Evolutionary conservation across 768 basidiomycete genomes (phyloP).

Genomic region (Suillus spraguei): DNA sequence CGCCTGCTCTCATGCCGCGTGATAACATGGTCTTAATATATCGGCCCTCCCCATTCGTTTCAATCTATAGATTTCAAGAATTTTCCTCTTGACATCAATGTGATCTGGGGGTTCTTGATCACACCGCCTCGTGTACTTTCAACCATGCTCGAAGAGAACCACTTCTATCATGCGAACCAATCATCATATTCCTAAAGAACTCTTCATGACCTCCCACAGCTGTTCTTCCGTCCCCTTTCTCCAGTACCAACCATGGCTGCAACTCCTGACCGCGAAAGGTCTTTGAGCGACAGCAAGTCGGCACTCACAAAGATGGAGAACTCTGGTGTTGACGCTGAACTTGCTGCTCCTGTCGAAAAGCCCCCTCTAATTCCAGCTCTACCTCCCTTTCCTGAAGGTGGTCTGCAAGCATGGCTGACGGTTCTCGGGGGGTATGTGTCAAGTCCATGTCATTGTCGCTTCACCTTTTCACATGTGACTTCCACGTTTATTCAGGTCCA

Average conservation of each 20-base stretch:
- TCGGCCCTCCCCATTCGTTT: conserved; percentile 8
- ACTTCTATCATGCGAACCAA: conserved; percentile 1
- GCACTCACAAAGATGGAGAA: conserved; percentile 7
- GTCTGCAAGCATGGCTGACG: conserved; percentile 46
- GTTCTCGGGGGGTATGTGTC: conserved; percentile 47
- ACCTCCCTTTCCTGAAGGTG: conserved; percentile 46
- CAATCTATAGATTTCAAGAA: background rate
- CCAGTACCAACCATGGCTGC: conserved; percentile 11
- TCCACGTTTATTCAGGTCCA: conserved; percentile 29
- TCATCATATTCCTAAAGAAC: conserved; percentile 18
- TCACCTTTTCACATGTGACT: background rate
- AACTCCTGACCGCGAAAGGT: conserved; percentile 3
- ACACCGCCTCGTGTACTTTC: conserved; percentile 9
- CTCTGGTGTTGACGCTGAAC: background rate
- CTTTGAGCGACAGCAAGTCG: conserved; percentile 10
- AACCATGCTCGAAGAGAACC: conserved; percentile 19
- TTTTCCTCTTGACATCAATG: background rate
- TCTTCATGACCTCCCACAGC: background rate
- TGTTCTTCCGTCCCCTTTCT: conserved; percentile 7
- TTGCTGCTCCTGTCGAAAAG: background rate
- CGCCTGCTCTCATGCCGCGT: background rate
- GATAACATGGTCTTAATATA: conserved; percentile 7
- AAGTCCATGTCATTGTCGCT: background rate
- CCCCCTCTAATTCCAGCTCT: background rate
- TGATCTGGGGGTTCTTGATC: background rate